Evolutionary conservation across 768 basidiomycete species (phyloP).

Genomic region (Termitomyces sp.): DNA sequence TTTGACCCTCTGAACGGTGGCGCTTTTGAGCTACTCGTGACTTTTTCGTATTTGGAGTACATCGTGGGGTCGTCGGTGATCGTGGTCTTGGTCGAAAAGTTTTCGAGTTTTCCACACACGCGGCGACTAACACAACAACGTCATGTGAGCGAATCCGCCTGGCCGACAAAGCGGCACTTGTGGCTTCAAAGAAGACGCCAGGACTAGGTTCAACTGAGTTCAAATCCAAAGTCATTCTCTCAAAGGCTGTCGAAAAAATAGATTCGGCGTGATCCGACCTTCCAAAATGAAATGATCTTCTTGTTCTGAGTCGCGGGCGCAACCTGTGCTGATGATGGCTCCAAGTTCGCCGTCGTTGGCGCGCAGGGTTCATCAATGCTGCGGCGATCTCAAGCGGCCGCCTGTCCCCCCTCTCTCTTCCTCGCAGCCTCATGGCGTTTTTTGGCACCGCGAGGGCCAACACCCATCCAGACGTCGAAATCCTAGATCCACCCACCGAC

Average conservation of each 20-base stretch:
- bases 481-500: constrained; percentile 75
- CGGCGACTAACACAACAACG: no score
- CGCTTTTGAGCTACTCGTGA: not conserved
- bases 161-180: not conserved
- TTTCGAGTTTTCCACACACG: not conserved
- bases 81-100: no score
- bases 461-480: constrained; percentile 62
- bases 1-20: not conserved
- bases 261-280: not conserved
- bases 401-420: not conserved
- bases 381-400: not conserved
- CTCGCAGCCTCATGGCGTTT: not conserved
- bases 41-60: not conserved
- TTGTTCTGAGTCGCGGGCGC: no score
- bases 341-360: not conserved
- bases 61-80: not conserved
- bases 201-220: no score
- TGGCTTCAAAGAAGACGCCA: no score
- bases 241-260: no score
- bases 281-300: not conserved
- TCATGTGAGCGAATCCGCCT: not conserved
- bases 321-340: not conserved
- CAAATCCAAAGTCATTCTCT: no score
- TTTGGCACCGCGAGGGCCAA: not conserved
- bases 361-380: not conserved